Base-by-base conservation (phyloP, 441 rosid species). In the Macaranga tanarius region DNA sequence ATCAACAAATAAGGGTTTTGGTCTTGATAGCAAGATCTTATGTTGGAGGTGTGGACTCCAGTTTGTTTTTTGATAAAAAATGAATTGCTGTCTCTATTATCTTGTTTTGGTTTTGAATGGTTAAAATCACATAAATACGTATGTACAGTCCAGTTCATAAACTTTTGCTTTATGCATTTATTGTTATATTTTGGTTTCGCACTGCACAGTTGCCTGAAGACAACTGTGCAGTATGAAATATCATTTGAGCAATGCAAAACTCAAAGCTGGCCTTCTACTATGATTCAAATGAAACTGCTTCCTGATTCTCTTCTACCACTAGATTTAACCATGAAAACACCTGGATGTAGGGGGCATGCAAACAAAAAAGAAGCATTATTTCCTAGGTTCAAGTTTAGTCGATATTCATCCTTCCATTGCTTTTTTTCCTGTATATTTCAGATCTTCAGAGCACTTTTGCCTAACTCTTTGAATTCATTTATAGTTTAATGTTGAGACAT, bases 401-500 rank as follows among this genome's bases (percentile, higher is more conserved):
- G 12, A 23, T 20, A 19, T 4, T 17, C 4, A 8, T 60, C 45
- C 52, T 70, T 22, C 17, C 19, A 38, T 51, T 34, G 7, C 4
- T 34, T 34, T 7, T 9, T 17, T 63, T 50, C 25, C 54, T 40
- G 12, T 72, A 12, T 7, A 19, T 61, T 58, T 62, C 16, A 23
- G 62, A 62, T 62, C 26, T 38, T 34, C 62, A 22, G 13, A 17
- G 22, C 15, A 15, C 10, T 62, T 71, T 62, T 42, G 25, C 28
- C 55, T 0, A 20, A 16, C 16, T 16, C 12, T 47, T 47, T 45
- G 5, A 7, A 59, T 4, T 7, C 19, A 17, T 19, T 59, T 72
- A 34, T 68, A 6, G 20, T 62, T 22, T 52, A 25, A 62, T 70
- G 47, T 60, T 60, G 48, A 71, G 34, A n/a, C 20, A 42, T 19